Evolutionary conservation across 2,329 filamentous ascomycete species (phyloP).

Genomic region (Hymenoscyphus albidus): DNA sequence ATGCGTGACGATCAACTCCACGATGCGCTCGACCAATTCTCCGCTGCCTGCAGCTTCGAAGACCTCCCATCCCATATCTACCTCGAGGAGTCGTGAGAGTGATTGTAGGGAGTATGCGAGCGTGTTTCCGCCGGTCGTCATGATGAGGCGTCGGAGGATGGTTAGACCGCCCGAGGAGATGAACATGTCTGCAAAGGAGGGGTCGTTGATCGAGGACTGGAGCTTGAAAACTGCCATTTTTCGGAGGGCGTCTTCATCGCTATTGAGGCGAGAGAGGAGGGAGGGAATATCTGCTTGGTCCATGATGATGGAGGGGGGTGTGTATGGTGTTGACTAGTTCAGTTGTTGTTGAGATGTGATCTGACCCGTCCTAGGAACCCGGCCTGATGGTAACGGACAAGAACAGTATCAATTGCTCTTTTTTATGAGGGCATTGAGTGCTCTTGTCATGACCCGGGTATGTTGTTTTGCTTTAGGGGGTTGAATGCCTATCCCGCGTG

Average conservation of each 20-base stretch:
- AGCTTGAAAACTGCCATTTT: slow-evolving; percentile 99
- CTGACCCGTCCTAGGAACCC: background rate
- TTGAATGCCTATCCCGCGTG: background rate
- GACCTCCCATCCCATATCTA: slow-evolving; percentile 97
- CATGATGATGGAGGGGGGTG: slow-evolving; percentile 40
- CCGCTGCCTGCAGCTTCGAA: slow-evolving; percentile 61
- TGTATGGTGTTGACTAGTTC: background rate
- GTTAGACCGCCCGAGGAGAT: slow-evolving; percentile 83
- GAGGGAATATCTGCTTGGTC: slow-evolving; percentile 65
- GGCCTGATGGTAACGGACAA: background rate
- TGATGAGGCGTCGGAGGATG: slow-evolving; percentile 75
- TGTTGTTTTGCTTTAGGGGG: background rate
- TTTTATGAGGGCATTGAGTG: background rate
- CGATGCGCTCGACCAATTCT: slow-evolving; percentile 71
- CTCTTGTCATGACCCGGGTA: background rate
- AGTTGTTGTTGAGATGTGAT: background rate
- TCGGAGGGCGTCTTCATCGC: slow-evolving; percentile 81
- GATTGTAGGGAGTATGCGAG: slow-evolving; percentile 92
- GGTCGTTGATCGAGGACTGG: slow-evolving; percentile 91
- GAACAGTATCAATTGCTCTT: background rate
- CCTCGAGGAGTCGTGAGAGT: slow-evolving; percentile 80
- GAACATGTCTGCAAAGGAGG: slow-evolving; percentile 93
- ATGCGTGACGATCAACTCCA: slow-evolving; percentile 90
- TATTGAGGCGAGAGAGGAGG: slow-evolving; percentile 59
- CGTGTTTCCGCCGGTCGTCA: slow-evolving; percentile 86